A percentile compares a stretch with the other conserved stretches of the same genome.
phyloP scores from a whole-genome alignment of 2,329 filamentous ascomycete genomes.

The Diplodia seriata region DNA sequence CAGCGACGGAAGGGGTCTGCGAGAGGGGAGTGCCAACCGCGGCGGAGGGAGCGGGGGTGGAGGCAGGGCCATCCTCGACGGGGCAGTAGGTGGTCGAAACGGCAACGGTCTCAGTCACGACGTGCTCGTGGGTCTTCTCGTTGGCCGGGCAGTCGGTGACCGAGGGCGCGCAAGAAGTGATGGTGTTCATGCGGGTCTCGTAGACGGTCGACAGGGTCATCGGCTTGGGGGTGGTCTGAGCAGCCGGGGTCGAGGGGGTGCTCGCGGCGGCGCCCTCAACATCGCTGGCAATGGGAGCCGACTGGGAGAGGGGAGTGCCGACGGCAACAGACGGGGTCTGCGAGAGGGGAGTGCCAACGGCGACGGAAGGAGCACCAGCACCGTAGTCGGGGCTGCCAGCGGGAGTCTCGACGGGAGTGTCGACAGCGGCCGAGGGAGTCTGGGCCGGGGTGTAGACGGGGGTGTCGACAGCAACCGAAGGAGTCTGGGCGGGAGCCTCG shows the following conservation, averaged over 20 bases:
- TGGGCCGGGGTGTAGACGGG: conserved; percentile 10
- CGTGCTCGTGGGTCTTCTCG: conserved; percentile 33
- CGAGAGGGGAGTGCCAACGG: not conserved
- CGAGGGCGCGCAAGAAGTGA: conserved; percentile 26
- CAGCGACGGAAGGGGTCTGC: not conserved
- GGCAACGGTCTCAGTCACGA: conserved; percentile 37
- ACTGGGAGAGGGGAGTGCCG: not conserved
- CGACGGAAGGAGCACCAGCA: not conserved
- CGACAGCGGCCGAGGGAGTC: conserved; percentile 2
- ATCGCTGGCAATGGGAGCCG: not conserved
- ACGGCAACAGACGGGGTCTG: not conserved
- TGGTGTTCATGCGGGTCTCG: conserved; percentile 31
- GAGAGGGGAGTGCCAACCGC: not conserved
- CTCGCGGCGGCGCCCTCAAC: not conserved
- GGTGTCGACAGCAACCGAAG: conserved; percentile 20
- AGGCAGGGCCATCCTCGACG: conserved; percentile 29
- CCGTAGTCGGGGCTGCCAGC: not conserved
- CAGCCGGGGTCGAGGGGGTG: not conserved
- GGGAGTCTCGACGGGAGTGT: not conserved
- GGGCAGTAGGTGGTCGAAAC: conserved; percentile 53
- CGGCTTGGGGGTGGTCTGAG: conserved; percentile 7
- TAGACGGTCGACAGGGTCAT: conserved; percentile 29
- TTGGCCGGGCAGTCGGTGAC: conserved; percentile 35
- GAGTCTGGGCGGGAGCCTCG: not conserved
- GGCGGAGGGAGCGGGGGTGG: not conserved